These are phyloP conservation scores for Hypoxylon fuscum DNA, from an alignment of 495 filamentous ascomycete genomes.

Conservation along the genomic window DNA sequence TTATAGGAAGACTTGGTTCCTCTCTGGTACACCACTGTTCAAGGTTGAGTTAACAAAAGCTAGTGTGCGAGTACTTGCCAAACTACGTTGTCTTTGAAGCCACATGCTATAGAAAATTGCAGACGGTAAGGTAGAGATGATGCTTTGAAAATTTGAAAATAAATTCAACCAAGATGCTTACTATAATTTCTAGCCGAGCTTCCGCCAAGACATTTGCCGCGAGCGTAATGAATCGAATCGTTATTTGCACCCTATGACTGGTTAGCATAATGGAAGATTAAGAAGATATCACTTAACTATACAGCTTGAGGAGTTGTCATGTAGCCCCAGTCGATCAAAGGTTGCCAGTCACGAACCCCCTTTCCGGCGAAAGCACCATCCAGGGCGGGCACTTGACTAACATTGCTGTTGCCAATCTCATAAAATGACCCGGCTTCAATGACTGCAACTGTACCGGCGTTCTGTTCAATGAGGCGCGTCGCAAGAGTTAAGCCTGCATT, in stretches of 20 bases:
- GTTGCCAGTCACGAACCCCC: conserved; percentile 31
- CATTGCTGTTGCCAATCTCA: conserved; percentile 58
- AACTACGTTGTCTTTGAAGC: too few species aligned
- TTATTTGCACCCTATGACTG: conserved; percentile 21
- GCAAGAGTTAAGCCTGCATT: conserved; percentile 61
- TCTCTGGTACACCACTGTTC: conserved; percentile 47
- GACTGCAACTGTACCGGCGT: conserved; percentile 46
- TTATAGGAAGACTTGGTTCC: conserved; percentile 50
- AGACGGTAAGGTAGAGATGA: too few species aligned
- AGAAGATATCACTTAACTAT: too few species aligned
- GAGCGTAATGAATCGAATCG: conserved; percentile 49
- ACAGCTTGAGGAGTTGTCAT: conserved; percentile 20
- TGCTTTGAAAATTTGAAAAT: too few species aligned
- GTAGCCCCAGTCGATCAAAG: conserved; percentile 62
- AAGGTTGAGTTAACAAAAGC: too few species aligned
- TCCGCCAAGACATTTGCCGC: conserved; percentile 58
- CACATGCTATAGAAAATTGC: too few species aligned
- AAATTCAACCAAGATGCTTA: too few species aligned
- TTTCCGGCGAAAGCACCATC: conserved; percentile 16
- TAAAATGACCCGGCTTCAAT: conserved; percentile 68
- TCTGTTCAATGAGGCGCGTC: conserved; percentile 51
- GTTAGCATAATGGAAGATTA: too few species aligned
- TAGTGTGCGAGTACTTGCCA: too few species aligned
- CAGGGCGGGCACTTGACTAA: conserved; percentile 49
- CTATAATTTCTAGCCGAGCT: too few species aligned